These are phyloP conservation scores for Phialophora expanda DNA, from an alignment of 2,329 filamentous ascomycete genomes.

Conservation along the genomic window DNA sequence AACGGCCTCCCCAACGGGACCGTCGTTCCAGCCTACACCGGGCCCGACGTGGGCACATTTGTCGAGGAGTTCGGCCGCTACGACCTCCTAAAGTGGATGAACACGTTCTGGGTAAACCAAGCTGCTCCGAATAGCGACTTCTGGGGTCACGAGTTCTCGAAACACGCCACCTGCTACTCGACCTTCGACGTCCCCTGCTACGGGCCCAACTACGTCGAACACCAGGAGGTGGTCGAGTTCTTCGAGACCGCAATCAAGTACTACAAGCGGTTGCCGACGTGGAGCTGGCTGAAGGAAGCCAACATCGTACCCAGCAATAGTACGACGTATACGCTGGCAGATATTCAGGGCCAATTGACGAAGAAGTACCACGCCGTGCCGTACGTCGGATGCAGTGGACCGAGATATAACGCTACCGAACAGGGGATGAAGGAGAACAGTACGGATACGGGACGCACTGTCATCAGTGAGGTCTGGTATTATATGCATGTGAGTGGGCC, in stretches of 20 bases:
- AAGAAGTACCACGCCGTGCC: constrained; percentile 60
- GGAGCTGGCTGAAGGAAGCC: constrained; percentile 61
- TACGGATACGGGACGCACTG: constrained; percentile 62
- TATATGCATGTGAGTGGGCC: constrained; percentile 59
- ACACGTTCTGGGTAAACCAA: constrained; percentile 68
- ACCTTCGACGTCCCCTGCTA: constrained; percentile 71
- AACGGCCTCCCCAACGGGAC: constrained; percentile 57
- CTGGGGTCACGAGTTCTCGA: constrained; percentile 71
- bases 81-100: constrained; percentile 69
- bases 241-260: constrained; percentile 66
- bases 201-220: constrained; percentile 60
- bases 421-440: constrained; percentile 58
- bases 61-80: constrained; percentile 62
- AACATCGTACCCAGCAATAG: constrained; percentile 64
- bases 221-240: constrained; percentile 67
- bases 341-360: constrained; percentile 59
- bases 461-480: constrained; percentile 69
- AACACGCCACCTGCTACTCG: constrained; percentile 71
- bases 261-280: constrained; percentile 65
- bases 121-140: constrained; percentile 62
- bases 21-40: constrained; percentile 63
- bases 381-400: constrained; percentile 67
- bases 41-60: constrained; percentile 63
- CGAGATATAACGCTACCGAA: constrained; percentile 64
- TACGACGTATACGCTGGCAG: constrained; percentile 60